phyloP scores from a whole-genome alignment of 2,329 filamentous ascomycete genomes.

The Paraphaeosphaeria sporulosa region DNA sequence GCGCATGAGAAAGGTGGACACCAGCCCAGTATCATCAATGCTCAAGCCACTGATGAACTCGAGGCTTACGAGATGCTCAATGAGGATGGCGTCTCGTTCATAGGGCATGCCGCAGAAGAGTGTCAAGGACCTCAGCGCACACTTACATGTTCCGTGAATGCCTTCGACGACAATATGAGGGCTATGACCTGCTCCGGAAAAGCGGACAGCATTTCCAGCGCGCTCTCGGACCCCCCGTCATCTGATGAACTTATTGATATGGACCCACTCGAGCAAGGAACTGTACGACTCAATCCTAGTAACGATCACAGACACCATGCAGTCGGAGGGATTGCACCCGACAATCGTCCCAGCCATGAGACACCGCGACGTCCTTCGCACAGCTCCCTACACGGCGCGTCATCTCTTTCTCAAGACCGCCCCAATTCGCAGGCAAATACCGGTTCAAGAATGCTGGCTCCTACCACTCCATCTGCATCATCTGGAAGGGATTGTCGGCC shows the following conservation, averaged over 20 bases:
- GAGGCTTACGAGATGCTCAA: constrained; percentile 4
- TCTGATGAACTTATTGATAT: constrained; percentile 14
- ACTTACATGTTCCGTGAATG: neutral
- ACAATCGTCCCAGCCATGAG: neutral
- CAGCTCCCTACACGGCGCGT: neutral
- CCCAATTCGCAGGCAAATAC: constrained; percentile 43
- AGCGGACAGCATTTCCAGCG: constrained; percentile 13
- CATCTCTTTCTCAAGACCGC: constrained; percentile 23
- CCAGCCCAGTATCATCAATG: constrained; percentile 9
- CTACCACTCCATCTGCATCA: constrained; percentile 5
- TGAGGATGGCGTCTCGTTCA: constrained; percentile 12
- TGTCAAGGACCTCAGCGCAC: constrained; percentile 25
- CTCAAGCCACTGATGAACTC: constrained; percentile 14
- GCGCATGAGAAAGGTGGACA: neutral
- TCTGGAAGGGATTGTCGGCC: neutral
- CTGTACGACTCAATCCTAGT: neutral
- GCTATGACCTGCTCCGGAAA: neutral
- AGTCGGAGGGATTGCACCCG: neutral
- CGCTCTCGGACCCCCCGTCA: constrained; percentile 18
- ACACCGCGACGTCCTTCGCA: neutral
- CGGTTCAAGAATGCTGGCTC: constrained; percentile 38
- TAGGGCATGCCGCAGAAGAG: constrained; percentile 12
- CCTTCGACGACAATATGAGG: constrained; percentile 9
- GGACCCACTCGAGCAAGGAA: neutral
- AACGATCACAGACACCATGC: neutral